Evolutionary conservation across 1,284 basidiomycete species (phyloP).

Genomic region (Lentinula novae-zelandiae): DNA sequence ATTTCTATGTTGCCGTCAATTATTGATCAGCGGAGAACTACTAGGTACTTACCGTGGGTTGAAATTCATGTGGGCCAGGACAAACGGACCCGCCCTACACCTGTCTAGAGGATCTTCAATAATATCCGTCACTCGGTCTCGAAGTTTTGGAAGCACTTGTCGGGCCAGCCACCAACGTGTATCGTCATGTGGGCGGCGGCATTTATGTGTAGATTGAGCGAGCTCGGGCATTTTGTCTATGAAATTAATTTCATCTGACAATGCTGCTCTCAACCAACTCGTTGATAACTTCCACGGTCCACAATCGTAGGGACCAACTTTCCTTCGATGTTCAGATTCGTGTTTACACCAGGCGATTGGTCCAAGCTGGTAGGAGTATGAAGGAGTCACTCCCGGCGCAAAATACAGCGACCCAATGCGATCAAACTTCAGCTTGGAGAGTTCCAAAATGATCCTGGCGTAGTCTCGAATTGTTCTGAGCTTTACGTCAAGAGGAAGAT

Average conservation of each 20-base stretch:
- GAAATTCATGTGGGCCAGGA: slow-evolving; percentile 21
- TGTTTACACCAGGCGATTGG: slow-evolving; percentile 20
- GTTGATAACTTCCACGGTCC: slow-evolving; percentile 21
- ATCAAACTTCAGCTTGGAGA: slow-evolving; percentile 20
- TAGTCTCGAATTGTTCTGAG: slow-evolving; percentile 21
- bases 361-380: slow-evolving; percentile 18
- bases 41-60: slow-evolving; percentile 18
- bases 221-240: slow-evolving; percentile 18
- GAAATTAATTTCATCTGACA: slow-evolving; percentile 20
- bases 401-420: slow-evolving; percentile 23
- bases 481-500: slow-evolving; percentile 18
- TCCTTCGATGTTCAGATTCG: slow-evolving; percentile 17
- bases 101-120: slow-evolving; percentile 22
- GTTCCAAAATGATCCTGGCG: slow-evolving; percentile 19
- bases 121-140: slow-evolving; percentile 16
- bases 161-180: slow-evolving; percentile 15
- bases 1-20: slow-evolving; percentile 14
- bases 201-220: slow-evolving; percentile 16
- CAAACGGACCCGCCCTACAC: slow-evolving; percentile 20
- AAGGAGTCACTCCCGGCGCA: slow-evolving; percentile 14
- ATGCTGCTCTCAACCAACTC: slow-evolving; percentile 20
- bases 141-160: slow-evolving; percentile 17
- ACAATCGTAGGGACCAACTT: slow-evolving; percentile 15
- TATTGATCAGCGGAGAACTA: neutral
- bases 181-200: neutral